Evolutionary conservation across 768 basidiomycete genomes (phyloP), one percentile per base, ranked within the genome.

Genomic region (Lactarius psammicola): DNA sequence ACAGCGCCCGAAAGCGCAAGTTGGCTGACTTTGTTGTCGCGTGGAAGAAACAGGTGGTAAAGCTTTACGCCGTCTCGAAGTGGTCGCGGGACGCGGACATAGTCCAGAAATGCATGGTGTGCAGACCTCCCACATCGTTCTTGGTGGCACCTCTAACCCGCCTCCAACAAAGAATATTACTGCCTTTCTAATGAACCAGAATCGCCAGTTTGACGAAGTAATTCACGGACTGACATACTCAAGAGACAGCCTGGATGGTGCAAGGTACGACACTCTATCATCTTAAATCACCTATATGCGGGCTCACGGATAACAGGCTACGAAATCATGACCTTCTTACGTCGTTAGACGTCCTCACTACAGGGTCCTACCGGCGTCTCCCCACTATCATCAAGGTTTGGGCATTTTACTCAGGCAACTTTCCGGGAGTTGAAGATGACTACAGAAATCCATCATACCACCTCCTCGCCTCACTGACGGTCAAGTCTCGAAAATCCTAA

Each of bases 271-370:
- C 28, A 7, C 7, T 8, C 20, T 23, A 13, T 20, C 31, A 36
- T 26, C 17, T 30, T 62, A 2, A 34, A 23, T 33, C 31, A 6
- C 28, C 3, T 49, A 23, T 46, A 40, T 26, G 20, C 46, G 28
- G 13, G 17, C 15, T 18, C 28, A 36, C 26, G 20, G 34, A 38
- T 38, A 1, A 6, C 71, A 94, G 95, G 73, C 83, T 94, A 23
- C 88, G 95, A 63, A 98, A 98, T 76, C 94, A 95, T 67, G 96
- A 98, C 76, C 79, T 98, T 28, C 82, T 95, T 4, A 96, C 94
- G 0, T 95, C 95, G 28, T 78, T 98, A 42, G 90, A 95, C 70
- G 90, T 98, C 62, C 80, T 97, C 36, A 90, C 90, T 1, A 87
- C 87, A 15, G 95, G 95, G 0, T 87, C 90, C 18, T 98, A 98